Base-by-base conservation (phyloP, 768 basidiomycete species). In the Pholiota microspora region DNA sequence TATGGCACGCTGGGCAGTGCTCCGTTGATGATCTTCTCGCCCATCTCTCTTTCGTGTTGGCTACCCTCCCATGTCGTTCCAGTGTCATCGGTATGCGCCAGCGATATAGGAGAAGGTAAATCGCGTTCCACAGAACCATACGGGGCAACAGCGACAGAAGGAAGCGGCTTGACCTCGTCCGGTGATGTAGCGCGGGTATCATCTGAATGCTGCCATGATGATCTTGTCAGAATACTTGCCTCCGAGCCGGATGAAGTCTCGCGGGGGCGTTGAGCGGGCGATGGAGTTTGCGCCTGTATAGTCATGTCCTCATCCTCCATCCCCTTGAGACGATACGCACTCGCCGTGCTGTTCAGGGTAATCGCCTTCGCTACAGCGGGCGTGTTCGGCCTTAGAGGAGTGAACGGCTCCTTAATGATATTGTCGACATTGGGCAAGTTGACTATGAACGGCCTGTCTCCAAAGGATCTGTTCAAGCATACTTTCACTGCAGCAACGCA, bases 401-500 rank as follows among this genome's bases (percentile, higher is more conserved):
- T 77, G 57, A 79, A 77, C 32, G 75, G 62, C 16, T 70, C 67
- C 40, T 74, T 65, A 45, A 72, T 75, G 42, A 77, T 68, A 54
- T 82, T 78, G 21, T 75, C 78, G 21, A 68, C 68, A 25, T 69
- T 71, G 15, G 87, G 88, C 24, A 88, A 70, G 59, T 84, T 80
- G 67, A 89, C 78, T 57, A 89, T 69, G 64, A 89, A 85, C 8
- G 84, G 79, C 34, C 78, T 76, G 62, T 86, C 85, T 36, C 80
- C 78, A 10, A 78, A 69, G 18, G 85, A 76, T 48, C 85, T 79
- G 65, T 78, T 83, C 52, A 95, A 70, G 65, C 92, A 94, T 56
- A 87, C 79, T 71, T 89, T 92, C 60, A 95, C 91, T 23, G 91
- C 84, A 7, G 86, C 80, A 36, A 93, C 87, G 68, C 94, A 96